Conservation (phyloP, 331 rosid species). For the Quercus tomentella region DNA sequence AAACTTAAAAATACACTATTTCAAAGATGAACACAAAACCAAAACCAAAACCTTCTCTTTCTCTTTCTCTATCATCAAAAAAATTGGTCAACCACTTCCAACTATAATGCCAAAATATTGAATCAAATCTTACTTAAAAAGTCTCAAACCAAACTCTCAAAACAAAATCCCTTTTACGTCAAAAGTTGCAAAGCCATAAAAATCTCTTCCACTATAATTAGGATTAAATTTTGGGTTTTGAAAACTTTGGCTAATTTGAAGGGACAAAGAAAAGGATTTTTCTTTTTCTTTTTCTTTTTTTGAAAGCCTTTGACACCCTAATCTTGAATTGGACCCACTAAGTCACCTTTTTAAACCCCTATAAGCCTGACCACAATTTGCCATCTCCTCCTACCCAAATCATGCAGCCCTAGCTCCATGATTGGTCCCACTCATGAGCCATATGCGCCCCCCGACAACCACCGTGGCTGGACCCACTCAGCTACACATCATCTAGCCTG, state of each 20-base stretch:
- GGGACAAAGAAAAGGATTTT: slow-evolving; percentile 30
- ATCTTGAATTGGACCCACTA: slow-evolving; percentile 48
- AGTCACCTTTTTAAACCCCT: slow-evolving; percentile 32
- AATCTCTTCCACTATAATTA: slow-evolving; percentile 24
- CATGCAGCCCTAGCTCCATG: slow-evolving; percentile 44
- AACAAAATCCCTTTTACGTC: slow-evolving; percentile 25
- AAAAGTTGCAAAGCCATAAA: slow-evolving; percentile 29
- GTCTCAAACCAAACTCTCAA: slow-evolving; percentile 34
- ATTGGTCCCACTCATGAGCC: slow-evolving; percentile 65
- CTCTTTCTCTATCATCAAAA: slow-evolving; percentile 16
- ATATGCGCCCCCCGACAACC: slow-evolving; percentile 64
- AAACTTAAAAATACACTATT: slow-evolving; percentile 53
- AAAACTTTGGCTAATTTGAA: slow-evolving; percentile 30
- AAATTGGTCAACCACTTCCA: slow-evolving; percentile 46
- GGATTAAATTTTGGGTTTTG: slow-evolving; percentile 8
- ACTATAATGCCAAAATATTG: slow-evolving; percentile 2
- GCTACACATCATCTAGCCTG: slow-evolving; percentile 58
- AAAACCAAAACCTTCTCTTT: background rate
- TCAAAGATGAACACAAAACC: slow-evolving; percentile 6
- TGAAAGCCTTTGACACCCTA: slow-evolving; percentile 10
- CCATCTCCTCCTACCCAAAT: slow-evolving; percentile 22
- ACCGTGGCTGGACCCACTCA: slow-evolving; percentile 53
- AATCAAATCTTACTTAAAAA: slow-evolving; percentile 52
- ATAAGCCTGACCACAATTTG: slow-evolving; percentile 29
- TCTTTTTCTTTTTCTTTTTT: background rate